Conservation (phyloP, 2,329 filamentous ascomycete genomes). For the Harringtonia aguacate region DNA sequence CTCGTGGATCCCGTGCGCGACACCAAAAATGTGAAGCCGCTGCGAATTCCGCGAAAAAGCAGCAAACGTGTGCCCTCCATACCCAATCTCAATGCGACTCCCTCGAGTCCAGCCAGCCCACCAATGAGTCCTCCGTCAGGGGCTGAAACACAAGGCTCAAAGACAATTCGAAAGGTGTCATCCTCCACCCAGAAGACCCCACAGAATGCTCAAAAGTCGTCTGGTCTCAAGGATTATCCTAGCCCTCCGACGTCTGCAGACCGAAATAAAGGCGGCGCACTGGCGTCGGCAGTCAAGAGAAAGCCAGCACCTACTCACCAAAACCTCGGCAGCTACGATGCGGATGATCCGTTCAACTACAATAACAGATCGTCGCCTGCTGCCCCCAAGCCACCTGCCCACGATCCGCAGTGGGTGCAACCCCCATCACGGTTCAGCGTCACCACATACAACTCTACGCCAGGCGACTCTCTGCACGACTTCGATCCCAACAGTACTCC, state of each 20-base stretch:
- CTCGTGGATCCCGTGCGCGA: conserved; percentile 56
- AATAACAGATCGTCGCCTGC: conserved; percentile 6
- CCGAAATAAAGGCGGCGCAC: background rate
- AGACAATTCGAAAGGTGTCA: conserved; percentile 23
- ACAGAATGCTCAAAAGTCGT: conserved; percentile 4
- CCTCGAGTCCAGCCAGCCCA: conserved; percentile 13
- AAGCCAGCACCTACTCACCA: conserved; percentile 9
- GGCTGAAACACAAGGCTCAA: conserved; percentile 17
- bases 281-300: conserved; percentile 3
- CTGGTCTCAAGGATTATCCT: conserved; percentile 19
- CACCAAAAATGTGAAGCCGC: conserved; percentile 41
- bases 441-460: conserved; percentile 48
- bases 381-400: conserved; percentile 11
- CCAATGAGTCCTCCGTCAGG: conserved; percentile 18
- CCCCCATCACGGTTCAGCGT: conserved; percentile 53
- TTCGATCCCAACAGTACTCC: conserved; percentile 6
- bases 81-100: conserved; percentile 11
- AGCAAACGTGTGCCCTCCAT: conserved; percentile 26
- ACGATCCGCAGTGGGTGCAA: conserved; percentile 29
- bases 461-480: conserved; percentile 22
- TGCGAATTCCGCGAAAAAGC: conserved; percentile 43
- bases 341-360: conserved; percentile 13
- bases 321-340: conserved; percentile 9
- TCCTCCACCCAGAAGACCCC: conserved; percentile 21
- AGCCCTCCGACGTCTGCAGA: conserved; percentile 26